Evolutionary conservation across 306 rosid species (phyloP).

Genomic region (Notholithocarpus densiflorus): DNA sequence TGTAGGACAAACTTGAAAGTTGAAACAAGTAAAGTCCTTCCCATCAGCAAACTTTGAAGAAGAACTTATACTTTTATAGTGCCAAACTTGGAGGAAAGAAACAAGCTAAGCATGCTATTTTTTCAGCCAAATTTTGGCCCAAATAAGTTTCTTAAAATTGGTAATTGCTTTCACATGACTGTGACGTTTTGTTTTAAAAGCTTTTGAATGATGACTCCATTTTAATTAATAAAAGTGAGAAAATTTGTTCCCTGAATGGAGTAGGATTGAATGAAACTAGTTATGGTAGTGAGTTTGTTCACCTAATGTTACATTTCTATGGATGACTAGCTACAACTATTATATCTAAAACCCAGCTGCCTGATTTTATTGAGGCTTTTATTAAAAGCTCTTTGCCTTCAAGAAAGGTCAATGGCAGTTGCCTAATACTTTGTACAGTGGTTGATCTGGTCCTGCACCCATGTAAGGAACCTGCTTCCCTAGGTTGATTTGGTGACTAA

Average conservation of each 20-base stretch:
- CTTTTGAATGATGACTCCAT: background rate
- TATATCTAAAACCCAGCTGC: background rate
- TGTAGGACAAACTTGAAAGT: background rate
- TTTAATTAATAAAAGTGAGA: too few relatives aligned
- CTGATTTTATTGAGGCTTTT: background rate
- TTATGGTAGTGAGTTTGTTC: conserved; percentile 32
- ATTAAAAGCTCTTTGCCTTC: conserved; percentile 1
- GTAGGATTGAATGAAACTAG: conserved; percentile 17
- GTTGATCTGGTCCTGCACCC: conserved; percentile 48
- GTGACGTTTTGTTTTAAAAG: background rate
- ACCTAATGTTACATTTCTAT: conserved; percentile 25
- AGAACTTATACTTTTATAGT: background rate
- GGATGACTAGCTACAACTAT: background rate
- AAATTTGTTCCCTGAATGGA: conserved; percentile 6
- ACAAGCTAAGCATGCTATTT: background rate
- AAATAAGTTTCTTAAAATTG: background rate
- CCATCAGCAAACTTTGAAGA: background rate
- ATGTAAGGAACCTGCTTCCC: background rate
- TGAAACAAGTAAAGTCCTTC: background rate
- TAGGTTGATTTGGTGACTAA: conserved; percentile 12
- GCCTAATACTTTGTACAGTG: conserved; percentile 27
- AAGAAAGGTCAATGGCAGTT: conserved; percentile 29
- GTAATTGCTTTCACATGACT: background rate
- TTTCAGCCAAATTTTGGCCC: background rate
- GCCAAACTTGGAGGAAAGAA: background rate